These are phyloP conservation scores for Stachybotrys chartarum DNA, from an alignment of 2,329 filamentous ascomycete species.

Conservation along the genomic window DNA sequence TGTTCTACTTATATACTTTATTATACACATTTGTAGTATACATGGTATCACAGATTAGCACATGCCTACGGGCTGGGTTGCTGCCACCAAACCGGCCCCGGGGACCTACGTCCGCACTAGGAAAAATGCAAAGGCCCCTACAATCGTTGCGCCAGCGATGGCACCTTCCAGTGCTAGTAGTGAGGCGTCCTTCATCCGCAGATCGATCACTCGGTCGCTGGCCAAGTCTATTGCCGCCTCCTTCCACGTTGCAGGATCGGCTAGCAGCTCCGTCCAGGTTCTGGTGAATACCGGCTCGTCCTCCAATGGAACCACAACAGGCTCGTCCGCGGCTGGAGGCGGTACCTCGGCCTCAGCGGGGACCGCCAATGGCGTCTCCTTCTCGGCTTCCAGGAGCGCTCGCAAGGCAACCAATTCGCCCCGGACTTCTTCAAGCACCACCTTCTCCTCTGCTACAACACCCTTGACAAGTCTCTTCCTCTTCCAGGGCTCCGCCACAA, in stretches of 20 bases:
- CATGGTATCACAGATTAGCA: slow-evolving; percentile 10
- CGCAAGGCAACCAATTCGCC: slow-evolving; percentile 30
- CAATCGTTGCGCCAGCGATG: slow-evolving; percentile 56
- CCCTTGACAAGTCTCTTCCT: slow-evolving; percentile 72
- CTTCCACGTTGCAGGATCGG: slow-evolving; percentile 38
- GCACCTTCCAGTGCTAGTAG: slow-evolving; percentile 62
- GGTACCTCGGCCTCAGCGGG: slow-evolving; percentile 1
- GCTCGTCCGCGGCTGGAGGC: slow-evolving; percentile 1
- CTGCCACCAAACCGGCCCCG: neutral
- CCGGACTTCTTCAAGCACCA: slow-evolving; percentile 40
- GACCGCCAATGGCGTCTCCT: slow-evolving; percentile 8
- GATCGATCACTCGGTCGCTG: slow-evolving; percentile 55
- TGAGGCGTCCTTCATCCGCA: slow-evolving; percentile 65
- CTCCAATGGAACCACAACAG: slow-evolving; percentile 2
- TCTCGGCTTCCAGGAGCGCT: slow-evolving; percentile 17
- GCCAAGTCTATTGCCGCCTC: slow-evolving; percentile 49
- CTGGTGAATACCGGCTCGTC: slow-evolving; percentile 3
- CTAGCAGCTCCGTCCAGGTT: slow-evolving; percentile 36
- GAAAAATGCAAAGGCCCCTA: slow-evolving; percentile 45
- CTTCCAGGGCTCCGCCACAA: slow-evolving; percentile 90
- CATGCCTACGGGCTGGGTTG: slow-evolving; percentile 3
- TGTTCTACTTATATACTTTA: neutral
- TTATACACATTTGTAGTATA: slow-evolving; percentile 5
- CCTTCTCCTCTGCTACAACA: slow-evolving; percentile 72
- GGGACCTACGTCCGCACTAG: slow-evolving; percentile 24